Evolutionary conservation across 2,329 filamentous ascomycete species (phyloP), one percentile per base, ranked within the genome.

Genomic region (Aschersonia sp.): DNA sequence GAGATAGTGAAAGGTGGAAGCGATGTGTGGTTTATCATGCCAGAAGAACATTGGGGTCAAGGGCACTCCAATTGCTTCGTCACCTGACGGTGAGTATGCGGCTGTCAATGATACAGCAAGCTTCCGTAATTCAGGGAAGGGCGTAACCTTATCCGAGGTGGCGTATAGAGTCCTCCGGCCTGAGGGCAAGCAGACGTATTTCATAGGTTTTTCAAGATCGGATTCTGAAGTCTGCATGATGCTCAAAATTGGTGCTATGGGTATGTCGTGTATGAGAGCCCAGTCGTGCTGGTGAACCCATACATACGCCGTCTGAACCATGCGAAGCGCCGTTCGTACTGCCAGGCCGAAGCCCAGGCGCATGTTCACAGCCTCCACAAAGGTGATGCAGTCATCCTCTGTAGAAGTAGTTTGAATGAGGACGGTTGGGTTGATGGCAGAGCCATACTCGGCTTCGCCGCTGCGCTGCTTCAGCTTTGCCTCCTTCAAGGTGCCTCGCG

Each of bases 211-310:
- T 9, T 12, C n/a, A 12, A 35, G 2, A 41, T 46, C 40, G 5
- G 30, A 6, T 10, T 46, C 49, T 4, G 49, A 46, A 30, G 41
- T 35, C n/a, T 28, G 20, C 73, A 78, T 77, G 40, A 72, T 60
- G 2, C 66, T 58, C 2, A 78, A 54, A 10, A 77, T 56, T 1
- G 65, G 53, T 1, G 53, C 49, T 2, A 76, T 50, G 0, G 73
- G 73, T 3, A 78, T 62, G 44, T 68, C 59, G 2, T 65, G 58
- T 12, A 68, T 61, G 0, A 78, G 58, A 5, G 65, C 61, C 74
- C 74, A 78, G 58, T 78, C 74, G 54, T 78, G 74, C 58, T 78
- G 74, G 51, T 77, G 74, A 0, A 78, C 59, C 74, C 74, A 78
- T 12, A 76, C 72, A 44, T 74, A 74, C 0, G 71, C 70, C 1